These are phyloP conservation scores for Bipolaris cookei DNA, from an alignment of 2,329 filamentous ascomycete species.

Conservation along the genomic window DNA sequence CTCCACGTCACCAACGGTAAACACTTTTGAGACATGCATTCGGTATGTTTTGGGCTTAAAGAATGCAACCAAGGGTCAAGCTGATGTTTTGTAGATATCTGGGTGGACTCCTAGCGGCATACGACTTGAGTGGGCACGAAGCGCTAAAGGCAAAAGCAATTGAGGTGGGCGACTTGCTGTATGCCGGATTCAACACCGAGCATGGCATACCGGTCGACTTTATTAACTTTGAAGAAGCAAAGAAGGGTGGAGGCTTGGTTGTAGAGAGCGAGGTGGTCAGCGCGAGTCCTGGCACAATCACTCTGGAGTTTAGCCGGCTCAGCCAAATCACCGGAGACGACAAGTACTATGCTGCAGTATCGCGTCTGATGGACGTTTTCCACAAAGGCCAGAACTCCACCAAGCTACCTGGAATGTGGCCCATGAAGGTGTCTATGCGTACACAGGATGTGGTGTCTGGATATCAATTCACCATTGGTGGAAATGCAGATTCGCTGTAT, in stretches of 20 bases:
- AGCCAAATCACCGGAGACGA: constrained; percentile 46
- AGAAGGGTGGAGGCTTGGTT: constrained; percentile 35
- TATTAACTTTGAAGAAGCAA: constrained; percentile 50
- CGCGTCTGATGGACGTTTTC: constrained; percentile 41
- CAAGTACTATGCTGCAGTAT: constrained; percentile 48
- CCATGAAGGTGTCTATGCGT: constrained; percentile 48
- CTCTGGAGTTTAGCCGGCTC: constrained; percentile 49
- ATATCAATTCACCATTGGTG: constrained; percentile 46
- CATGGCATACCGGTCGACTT: constrained; percentile 54
- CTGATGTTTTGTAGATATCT: constrained; percentile 24
- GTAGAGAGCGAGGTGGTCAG: constrained; percentile 52
- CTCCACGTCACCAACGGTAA: constrained; percentile 49
- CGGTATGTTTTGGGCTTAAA: constrained; percentile 22
- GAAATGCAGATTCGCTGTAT: constrained; percentile 47
- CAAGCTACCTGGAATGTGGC: constrained; percentile 47
- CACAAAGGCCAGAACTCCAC: constrained; percentile 41
- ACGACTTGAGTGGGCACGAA: constrained; percentile 46
- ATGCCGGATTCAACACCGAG: constrained; percentile 56
- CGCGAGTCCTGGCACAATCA: constrained; percentile 56
- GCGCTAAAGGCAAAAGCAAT: constrained; percentile 46
- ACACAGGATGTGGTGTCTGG: constrained; percentile 37
- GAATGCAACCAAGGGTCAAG: background rate
- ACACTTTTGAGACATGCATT: constrained; percentile 60
- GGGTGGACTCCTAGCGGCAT: constrained; percentile 47
- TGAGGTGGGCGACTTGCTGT: constrained; percentile 52